Conservation (phyloP, 2,329 filamentous ascomycete genomes). For the Epichloe glyceriae region DNA sequence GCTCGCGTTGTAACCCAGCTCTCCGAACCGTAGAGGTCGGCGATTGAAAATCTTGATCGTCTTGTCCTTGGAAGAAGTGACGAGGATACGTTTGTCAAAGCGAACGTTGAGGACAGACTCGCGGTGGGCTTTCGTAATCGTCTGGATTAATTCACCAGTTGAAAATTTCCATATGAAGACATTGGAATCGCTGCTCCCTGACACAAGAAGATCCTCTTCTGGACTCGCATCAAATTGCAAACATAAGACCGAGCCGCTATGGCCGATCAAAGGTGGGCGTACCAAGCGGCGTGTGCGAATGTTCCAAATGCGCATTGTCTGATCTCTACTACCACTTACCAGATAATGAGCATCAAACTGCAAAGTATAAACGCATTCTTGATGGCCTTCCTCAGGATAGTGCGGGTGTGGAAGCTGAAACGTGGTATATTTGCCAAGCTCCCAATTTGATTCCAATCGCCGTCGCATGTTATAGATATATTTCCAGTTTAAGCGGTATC, state of each 20-base stretch:
- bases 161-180: slow-evolving; percentile 92
- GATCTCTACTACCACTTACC: slow-evolving; percentile 87
- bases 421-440: slow-evolving; percentile 64
- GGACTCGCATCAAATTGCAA: slow-evolving; percentile 87
- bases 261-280: slow-evolving; percentile 59
- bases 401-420: slow-evolving; percentile 84
- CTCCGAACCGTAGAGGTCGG: slow-evolving; percentile 46
- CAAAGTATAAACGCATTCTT: slow-evolving; percentile 88
- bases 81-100: slow-evolving; percentile 81
- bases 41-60: slow-evolving; percentile 95
- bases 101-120: slow-evolving; percentile 90
- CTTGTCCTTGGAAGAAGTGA: slow-evolving; percentile 96
- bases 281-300: slow-evolving; percentile 68
- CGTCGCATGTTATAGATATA: slow-evolving; percentile 83
- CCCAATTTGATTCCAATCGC: slow-evolving; percentile 83
- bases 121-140: slow-evolving; percentile 61
- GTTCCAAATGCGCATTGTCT: slow-evolving; percentile 81
- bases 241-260: slow-evolving; percentile 79
- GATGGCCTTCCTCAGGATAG: slow-evolving; percentile 69
- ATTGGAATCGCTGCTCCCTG: slow-evolving; percentile 82
- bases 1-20: slow-evolving; percentile 37
- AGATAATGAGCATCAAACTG: slow-evolving; percentile 78
- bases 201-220: slow-evolving; percentile 84
- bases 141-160: slow-evolving; percentile 70
- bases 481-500: slow-evolving; percentile 73